Evolutionary conservation across 257 asterid species (phyloP).

Genomic region (Parsonsia alboflavescens): DNA sequence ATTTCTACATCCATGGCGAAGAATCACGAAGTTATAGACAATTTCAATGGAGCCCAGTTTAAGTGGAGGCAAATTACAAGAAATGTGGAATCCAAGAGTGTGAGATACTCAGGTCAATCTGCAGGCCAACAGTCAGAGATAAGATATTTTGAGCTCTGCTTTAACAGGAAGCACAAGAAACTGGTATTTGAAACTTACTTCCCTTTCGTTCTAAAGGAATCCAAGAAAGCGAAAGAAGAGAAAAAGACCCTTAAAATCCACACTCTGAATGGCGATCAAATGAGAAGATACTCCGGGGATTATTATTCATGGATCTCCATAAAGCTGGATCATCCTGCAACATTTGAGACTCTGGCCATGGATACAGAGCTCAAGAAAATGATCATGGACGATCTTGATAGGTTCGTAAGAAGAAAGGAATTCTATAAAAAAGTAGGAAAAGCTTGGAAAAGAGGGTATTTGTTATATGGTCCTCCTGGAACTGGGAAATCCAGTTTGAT

Average conservation of each 20-base stretch:
- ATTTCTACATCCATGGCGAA: constrained; percentile 30
- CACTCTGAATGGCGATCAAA: constrained; percentile 26
- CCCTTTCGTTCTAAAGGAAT: constrained; percentile 29
- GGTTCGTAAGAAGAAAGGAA: constrained; percentile 35
- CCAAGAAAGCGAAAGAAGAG: constrained; percentile 22
- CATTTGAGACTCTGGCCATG: constrained; percentile 42
- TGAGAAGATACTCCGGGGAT: constrained; percentile 25
- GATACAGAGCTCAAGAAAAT: constrained; percentile 35
- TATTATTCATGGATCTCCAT: constrained; percentile 32
- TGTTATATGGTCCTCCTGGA: constrained; percentile 49
- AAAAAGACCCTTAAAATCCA: constrained; percentile 34
- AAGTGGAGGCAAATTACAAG: constrained; percentile 37
- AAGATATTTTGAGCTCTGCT: constrained; percentile 23
- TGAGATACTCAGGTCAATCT: constrained; percentile 16
- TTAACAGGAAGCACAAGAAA: constrained; percentile 35
- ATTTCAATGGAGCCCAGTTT: constrained; percentile 27
- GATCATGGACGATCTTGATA: constrained; percentile 43
- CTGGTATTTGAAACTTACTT: constrained; percentile 35
- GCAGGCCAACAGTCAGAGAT: constrained; percentile 23
- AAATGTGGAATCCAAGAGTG: constrained; percentile 20
- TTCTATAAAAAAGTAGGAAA: constrained; percentile 43
- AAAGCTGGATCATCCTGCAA: constrained; percentile 48
- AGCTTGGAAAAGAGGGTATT: constrained; percentile 56
- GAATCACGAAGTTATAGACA: constrained; percentile 30
- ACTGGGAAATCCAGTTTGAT: constrained; percentile 53